Evolutionary conservation across 1,139 yeast genomes (phyloP).

Genomic region (Geotrichum cucujoidarum): DNA sequence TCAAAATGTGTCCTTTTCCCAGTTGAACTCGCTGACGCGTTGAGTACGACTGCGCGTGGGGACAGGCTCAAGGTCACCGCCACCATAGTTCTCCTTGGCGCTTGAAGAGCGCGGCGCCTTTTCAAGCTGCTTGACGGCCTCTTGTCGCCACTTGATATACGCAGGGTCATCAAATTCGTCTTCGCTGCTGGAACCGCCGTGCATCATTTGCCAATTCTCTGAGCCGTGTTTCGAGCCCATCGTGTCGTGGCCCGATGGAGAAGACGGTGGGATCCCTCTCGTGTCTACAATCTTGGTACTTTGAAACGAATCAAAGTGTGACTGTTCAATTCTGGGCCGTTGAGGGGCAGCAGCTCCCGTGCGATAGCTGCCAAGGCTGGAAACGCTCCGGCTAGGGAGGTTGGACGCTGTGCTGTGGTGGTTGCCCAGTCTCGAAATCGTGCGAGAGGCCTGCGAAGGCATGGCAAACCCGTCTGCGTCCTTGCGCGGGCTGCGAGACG

Average conservation of each 20-base stretch:
- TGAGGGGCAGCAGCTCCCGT: background rate
- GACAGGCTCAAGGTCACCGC: constrained; percentile 5
- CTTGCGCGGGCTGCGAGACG: background rate
- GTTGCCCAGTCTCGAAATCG: background rate
- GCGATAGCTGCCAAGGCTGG: background rate
- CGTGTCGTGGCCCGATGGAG: background rate
- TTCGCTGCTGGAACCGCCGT: constrained; percentile 5
- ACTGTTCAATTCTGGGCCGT: background rate
- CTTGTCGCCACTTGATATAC: constrained; percentile 7
- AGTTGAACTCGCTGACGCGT: constrained; percentile 30
- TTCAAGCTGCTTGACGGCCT: background rate
- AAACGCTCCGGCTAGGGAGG: background rate
- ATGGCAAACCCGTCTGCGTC: background rate
- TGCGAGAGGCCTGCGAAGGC: background rate
- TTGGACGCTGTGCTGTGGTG: background rate
- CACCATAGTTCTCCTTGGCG: background rate
- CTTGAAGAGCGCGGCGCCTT: background rate
- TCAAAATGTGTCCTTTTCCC: constrained; percentile 32
- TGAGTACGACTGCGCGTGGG: constrained; percentile 8
- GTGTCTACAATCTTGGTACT: background rate
- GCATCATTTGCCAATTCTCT: constrained; percentile 7
- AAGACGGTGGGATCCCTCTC: background rate
- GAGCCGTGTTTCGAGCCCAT: background rate
- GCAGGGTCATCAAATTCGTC: constrained; percentile 10
- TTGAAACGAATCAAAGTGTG: background rate